Base-by-base conservation (phyloP, 768 basidiomycete genomes). In the Hygrocybe coccinea region DNA sequence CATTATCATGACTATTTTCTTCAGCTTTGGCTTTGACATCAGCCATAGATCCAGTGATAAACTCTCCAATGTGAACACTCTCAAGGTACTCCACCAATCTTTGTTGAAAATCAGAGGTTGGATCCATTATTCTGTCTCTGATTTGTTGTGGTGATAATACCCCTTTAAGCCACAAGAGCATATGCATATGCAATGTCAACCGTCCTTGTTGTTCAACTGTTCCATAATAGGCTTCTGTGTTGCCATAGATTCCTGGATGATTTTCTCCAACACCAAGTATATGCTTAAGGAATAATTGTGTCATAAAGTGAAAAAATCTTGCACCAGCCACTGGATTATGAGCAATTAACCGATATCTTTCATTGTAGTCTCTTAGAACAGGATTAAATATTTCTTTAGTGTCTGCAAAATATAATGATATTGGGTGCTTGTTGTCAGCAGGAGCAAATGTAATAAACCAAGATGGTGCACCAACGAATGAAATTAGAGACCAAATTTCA, bases 121-220 rank as follows among this genome's bases (percentile, higher is more conserved):
- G 19, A 25, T 60, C 55, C 22, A 67, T 50, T 0, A 76, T 7
- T 7, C 47, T 47, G 9, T 73, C 64, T 33, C 66, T 33, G 5
- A 74, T 73, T 45, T 74, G 62, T 50, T 74, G 65, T 3, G 72
- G 74, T 7, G 68, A 59, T 0, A 67, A 43, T 1, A 55, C 54
- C 9, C 64, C 62, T 35, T 43, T 24, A 1, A 76, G 63, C 73
- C 74, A 77, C 0, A 75, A 17, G 1, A 76, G 36, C 22, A 71
- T 19, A 58, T 76, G 74, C 2, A 74, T 38, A 61, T 77, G 76
- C 2, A 77, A 50, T 0, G 71, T 73, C 0, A 72, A 54, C 4
- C 67, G 36, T 1, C 72, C 73, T 59, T 76, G 73, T 53, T 70
- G 65, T 53, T 75, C 74, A 50, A 72, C 66, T 0, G 62, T 65